Evolutionary conservation across 768 basidiomycete genomes (phyloP).

Genomic region (Mycena polygramma): DNA sequence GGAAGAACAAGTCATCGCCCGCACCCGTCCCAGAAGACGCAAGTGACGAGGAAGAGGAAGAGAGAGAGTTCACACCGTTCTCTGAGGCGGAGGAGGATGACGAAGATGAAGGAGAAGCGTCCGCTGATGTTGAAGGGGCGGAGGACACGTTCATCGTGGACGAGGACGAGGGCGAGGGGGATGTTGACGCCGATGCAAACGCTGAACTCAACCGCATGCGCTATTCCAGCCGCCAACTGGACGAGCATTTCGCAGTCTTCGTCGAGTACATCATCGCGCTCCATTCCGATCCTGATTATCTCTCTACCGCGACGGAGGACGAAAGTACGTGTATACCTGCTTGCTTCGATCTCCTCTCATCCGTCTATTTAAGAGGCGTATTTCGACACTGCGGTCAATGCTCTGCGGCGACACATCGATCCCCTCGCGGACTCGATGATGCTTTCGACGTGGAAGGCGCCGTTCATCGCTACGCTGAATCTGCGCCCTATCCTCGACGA

Average conservation of each 20-base stretch:
- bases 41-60: slow-evolving; percentile 7
- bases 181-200: slow-evolving; percentile 31
- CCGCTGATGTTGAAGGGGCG: too few species aligned
- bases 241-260: slow-evolving; percentile 35
- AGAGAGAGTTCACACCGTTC: slow-evolving; percentile 33
- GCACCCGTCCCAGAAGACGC: slow-evolving; percentile 29
- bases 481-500: slow-evolving; percentile 32
- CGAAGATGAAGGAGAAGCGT: slow-evolving; percentile 12
- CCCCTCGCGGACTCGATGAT: slow-evolving; percentile 35
- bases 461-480: slow-evolving; percentile 33
- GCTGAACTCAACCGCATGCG: slow-evolving; percentile 35
- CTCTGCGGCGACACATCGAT: slow-evolving; percentile 27
- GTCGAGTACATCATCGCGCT: slow-evolving; percentile 36
- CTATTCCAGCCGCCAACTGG: slow-evolving; percentile 33
- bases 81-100: slow-evolving; percentile 31
- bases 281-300: slow-evolving; percentile 29
- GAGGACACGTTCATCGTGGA: slow-evolving; percentile 35
- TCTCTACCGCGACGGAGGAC: slow-evolving; percentile 29
- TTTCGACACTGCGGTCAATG: slow-evolving; percentile 30
- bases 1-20: slow-evolving; percentile 36
- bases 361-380: slow-evolving; percentile 24
- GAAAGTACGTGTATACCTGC: slow-evolving; percentile 25
- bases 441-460: slow-evolving; percentile 36
- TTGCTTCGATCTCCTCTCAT: not conserved
- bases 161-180: slow-evolving; percentile 23